Percentiles rank a stretch among this genome's conserved stretches.
Conservation (phyloP, 1,284 basidiomycete species). For the Microbotryum silenes-acaulis region DNA sequence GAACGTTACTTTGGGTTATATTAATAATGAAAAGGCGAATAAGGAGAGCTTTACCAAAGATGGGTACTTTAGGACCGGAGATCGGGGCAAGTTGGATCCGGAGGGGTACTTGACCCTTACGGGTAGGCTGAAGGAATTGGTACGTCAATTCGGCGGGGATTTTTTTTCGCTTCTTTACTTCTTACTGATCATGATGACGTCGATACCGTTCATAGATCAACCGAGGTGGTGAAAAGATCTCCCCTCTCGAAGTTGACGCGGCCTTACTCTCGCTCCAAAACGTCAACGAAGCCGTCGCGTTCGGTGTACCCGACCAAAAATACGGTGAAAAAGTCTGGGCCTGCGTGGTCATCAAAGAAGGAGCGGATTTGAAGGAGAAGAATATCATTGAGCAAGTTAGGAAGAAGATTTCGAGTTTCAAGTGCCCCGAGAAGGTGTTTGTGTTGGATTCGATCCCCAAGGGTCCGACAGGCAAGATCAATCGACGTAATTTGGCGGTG, state of each 20-base stretch:
- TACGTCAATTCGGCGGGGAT: slow-evolving; percentile 30
- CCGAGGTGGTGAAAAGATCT: slow-evolving; percentile 52
- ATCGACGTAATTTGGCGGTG: slow-evolving; percentile 10
- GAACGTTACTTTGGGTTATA: slow-evolving; percentile 47
- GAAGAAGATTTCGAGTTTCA: slow-evolving; percentile 38
- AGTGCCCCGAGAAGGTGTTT: slow-evolving; percentile 42
- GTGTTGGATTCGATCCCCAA: slow-evolving; percentile 42
- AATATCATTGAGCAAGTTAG: slow-evolving; percentile 34
- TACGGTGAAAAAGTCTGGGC: slow-evolving; percentile 41
- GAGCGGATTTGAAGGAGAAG: slow-evolving; percentile 30
- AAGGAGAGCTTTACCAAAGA: slow-evolving; percentile 40
- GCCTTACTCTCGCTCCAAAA: slow-evolving; percentile 47
- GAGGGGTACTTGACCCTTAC: slow-evolving; percentile 57
- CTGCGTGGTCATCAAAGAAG: slow-evolving; percentile 37
- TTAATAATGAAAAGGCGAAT: slow-evolving; percentile 44
- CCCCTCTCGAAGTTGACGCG: slow-evolving; percentile 55
- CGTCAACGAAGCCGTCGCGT: slow-evolving; percentile 49
- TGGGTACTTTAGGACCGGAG: slow-evolving; percentile 53
- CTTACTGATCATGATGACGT: no score
- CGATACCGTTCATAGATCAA: slow-evolving; percentile 1
- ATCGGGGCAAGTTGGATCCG: slow-evolving; percentile 55
- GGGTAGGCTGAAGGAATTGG: slow-evolving; percentile 53
- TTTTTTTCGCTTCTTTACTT: neutral
- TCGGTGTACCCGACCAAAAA: slow-evolving; percentile 39
- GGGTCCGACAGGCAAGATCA: slow-evolving; percentile 36